A percentile compares a stretch with the other conserved stretches of the same genome.
Conservation (phyloP, 2,329 filamentous ascomycete genomes). For the Myriangium duriaei region DNA sequence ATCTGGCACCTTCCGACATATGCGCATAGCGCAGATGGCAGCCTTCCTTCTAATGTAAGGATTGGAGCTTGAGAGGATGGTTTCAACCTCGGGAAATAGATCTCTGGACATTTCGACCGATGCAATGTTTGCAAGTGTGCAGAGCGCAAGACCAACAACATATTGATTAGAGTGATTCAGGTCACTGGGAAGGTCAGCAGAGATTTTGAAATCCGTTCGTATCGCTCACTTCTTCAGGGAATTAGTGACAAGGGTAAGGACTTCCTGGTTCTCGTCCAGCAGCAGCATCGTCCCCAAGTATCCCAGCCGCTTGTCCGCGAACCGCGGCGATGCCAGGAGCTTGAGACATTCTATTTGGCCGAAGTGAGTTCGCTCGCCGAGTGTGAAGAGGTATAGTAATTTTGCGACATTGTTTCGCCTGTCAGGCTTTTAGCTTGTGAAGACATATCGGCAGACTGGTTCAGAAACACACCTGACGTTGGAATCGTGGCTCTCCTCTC, state of each 20-base stretch:
- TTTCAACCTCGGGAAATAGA: conserved; percentile 91
- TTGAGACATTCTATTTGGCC: conserved; percentile 99
- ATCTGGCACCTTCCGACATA: conserved; percentile 95
- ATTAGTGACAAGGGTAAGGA: conserved; percentile 92
- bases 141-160: conserved; percentile 89
- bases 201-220: neutral
- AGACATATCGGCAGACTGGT: too few species aligned
- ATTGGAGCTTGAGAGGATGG: conserved; percentile 79
- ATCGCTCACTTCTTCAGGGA: conserved; percentile 81
- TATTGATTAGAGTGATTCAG: conserved; percentile 97
- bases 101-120: conserved; percentile 98
- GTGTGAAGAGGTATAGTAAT: conserved; percentile 91
- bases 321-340: conserved; percentile 87
- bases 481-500: conserved; percentile 89
- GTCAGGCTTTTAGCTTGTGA: conserved; percentile 16
- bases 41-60: conserved; percentile 98
- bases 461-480: conserved; percentile 58
- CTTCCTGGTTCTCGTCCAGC: conserved; percentile 96
- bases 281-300: conserved; percentile 93
- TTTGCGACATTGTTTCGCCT: conserved; percentile 99
- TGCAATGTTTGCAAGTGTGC: conserved; percentile 93
- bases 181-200: conserved; percentile 48
- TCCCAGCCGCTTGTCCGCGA: conserved; percentile 92
- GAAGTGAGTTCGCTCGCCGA: conserved; percentile 95
- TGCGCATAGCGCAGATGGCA: conserved; percentile 96